Evolutionary conservation across 2,329 filamentous ascomycete genomes (phyloP), one percentile per base, ranked within the genome.

Genomic region (Penicillium decumbens): DNA sequence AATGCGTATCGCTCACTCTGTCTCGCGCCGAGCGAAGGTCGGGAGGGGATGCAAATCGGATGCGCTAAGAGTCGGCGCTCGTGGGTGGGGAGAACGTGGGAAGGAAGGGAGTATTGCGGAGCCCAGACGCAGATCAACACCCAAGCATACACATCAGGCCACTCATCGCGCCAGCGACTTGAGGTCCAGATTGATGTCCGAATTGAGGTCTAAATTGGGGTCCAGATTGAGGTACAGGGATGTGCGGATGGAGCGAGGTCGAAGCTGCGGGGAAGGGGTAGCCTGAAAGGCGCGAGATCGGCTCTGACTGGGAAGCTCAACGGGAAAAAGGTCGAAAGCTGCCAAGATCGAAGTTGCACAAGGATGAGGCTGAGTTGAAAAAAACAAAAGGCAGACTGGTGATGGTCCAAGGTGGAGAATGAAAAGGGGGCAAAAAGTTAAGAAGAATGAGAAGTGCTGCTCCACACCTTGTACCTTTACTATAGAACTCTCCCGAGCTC

Each of bases 51-150:
- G 37, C 32, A 41, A 52, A 46, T 44, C 33, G 51, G 40, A 50
- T 51, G 55, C 54, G 55, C 56, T 49, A 41, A 37, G 23, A 28
- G 12, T 40, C 49, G 43, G 48, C 44, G 53, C 57, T 60, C 54
- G 57, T 62, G 57, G 15, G 33, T 54, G 55, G 53, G 61, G 43
- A 57, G 58, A 64, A 66, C 59, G 63, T 65, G 62, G 51, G 51
- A 60, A 53, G 41, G 51, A 43, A 55, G 44, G 40, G 30, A 55
- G 50, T 47, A 51, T 59, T 51, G 56, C 53, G 54, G 49, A 54
- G 52, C 52, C 55, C 52, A 53, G 59, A 58, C 56, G 61, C 57
- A 62, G 57, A 65, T 67, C 64, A 68, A 64, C 57, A 58, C 52
- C 54, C 47, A 59, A 60, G 56, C 56, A 54, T 58, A 51, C 56